Evolutionary conservation across 2,329 filamentous ascomycete genomes (phyloP), one percentile per base, ranked within the genome.

Genomic region (Periconia digitata): DNA sequence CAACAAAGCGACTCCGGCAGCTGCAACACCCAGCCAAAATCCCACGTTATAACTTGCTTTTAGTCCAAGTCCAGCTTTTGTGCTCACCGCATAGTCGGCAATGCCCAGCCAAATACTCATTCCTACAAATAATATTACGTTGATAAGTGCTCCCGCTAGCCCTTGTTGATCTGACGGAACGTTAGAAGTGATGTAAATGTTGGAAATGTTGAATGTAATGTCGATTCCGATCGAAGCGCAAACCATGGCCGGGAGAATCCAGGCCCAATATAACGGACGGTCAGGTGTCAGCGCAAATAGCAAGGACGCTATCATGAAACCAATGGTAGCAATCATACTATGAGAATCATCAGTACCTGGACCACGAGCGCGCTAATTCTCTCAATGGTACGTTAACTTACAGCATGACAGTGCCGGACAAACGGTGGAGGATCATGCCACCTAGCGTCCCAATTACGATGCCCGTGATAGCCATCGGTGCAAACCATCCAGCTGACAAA

Each of bases 171-270:
- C 50, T 32, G 67, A 64, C 18, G 66, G 65, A 53, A 69, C 52
- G 1, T 54, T 60, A 0, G 64, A 67, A 1, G 66, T 70, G 39
- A 70, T 60, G 50, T 70, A 70, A 24, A 71, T 66, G 43, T 67
- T 71, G 50, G 59, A 62, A 27, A 71, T 61, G 42, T 66, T 70
- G 51, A 67, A 71, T 2, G 66, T 71, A 18, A 71, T 57, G 41
- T 71, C 67, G 32, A 71, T 59, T 4, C 66, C 68, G 10, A 67
- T 54, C 3, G 68, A 69, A 17, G 64, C 64, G 44, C 63, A 68
- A 3, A 80, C 70, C 73, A 77, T 79, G 2, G 69, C 55, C 12
- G 67, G 64, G 44, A 71, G 70, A 37, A 71, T 54, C 49, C 64
- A 72, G 1, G 64, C 64, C 68, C 69, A 72, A 0, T 66, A 69